phyloP scores from a whole-genome alignment of 352 stramenopile genomes.

The Halophytophthora polymorphica region DNA sequence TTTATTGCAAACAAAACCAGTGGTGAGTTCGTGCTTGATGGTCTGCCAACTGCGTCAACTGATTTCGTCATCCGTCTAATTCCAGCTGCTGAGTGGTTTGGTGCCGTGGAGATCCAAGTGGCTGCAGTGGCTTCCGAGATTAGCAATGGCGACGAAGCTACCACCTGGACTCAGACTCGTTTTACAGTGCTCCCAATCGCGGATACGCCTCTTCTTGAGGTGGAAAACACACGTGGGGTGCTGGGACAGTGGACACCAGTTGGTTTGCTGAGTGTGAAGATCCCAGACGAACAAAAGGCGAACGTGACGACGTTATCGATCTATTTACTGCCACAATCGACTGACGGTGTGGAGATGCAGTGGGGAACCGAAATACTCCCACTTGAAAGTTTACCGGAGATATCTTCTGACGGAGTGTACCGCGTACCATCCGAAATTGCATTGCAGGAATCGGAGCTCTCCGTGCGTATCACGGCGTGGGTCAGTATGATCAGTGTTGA shows the following conservation, averaged over 20 bases:
- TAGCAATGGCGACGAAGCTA: constrained; percentile 14
- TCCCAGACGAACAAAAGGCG: constrained; percentile 31
- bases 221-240: constrained; percentile 35
- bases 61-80: constrained; percentile 29
- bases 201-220: constrained; percentile 30
- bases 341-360: constrained; percentile 30
- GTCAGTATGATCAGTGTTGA: constrained; percentile 32
- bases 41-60: constrained; percentile 8
- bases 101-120: constrained; percentile 25
- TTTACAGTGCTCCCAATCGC: constrained; percentile 40
- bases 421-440: constrained; percentile 24
- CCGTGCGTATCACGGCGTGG: constrained; percentile 23
- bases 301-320: constrained; percentile 29
- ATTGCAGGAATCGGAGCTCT: constrained; percentile 25
- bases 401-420: constrained; percentile 36
- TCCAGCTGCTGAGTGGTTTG: constrained; percentile 31
- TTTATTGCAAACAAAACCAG: constrained; percentile 19
- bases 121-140: constrained; percentile 34
- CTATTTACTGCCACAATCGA: constrained; percentile 30
- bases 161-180: constrained; percentile 11
- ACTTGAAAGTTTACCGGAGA: constrained; percentile 20
- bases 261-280: constrained; percentile 28
- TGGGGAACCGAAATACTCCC: constrained; percentile 30
- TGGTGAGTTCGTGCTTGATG: constrained; percentile 26
- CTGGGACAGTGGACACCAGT: constrained; percentile 29